Evolutionary conservation across 306 rosid genomes (phyloP).

Genomic region (Cotoneaster glaucophyllus): DNA sequence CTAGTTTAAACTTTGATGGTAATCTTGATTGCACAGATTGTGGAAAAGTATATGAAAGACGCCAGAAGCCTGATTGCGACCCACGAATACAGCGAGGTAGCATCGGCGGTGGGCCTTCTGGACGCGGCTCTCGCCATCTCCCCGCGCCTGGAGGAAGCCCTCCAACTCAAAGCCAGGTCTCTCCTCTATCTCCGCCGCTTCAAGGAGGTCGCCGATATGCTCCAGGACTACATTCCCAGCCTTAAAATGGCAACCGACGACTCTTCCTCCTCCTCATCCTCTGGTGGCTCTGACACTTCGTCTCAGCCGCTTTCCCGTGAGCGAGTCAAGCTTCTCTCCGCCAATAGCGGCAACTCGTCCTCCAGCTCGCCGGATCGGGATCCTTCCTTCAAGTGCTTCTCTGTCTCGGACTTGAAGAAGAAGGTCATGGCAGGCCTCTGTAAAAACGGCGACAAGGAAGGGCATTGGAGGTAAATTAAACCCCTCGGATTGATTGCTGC

Average conservation of each 20-base stretch:
- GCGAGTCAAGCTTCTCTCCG: conserved; percentile 61
- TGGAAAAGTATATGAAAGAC: conserved; percentile 67
- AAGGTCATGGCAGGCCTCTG: conserved; percentile 81
- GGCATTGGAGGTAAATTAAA: conserved; percentile 77
- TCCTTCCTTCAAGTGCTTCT: conserved; percentile 86
- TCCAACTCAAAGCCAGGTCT: conserved; percentile 80
- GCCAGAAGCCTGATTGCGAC: conserved; percentile 65
- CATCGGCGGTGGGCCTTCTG: conserved; percentile 56
- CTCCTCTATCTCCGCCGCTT: conserved; percentile 64
- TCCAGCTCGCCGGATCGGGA: conserved; percentile 36
- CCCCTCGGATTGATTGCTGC: background rate
- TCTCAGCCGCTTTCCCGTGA: conserved; percentile 64
- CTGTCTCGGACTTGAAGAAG: conserved; percentile 87
- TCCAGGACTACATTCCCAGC: conserved; percentile 92
- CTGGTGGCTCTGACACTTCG: conserved; percentile 38
- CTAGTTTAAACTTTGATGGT: background rate
- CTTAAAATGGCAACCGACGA: conserved; percentile 63
- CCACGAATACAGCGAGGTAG: conserved; percentile 60
- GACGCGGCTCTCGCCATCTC: conserved; percentile 78
- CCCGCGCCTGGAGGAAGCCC: conserved; percentile 69
- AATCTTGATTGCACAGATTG: conserved; percentile 38
- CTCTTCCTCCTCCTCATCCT: background rate
- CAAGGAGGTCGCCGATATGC: conserved; percentile 91
- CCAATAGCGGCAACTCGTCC: conserved; percentile 19
- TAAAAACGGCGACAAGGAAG: conserved; percentile 73